Evolutionary conservation across 306 rosid species (phyloP).

Genomic region (Medicago truncatula): DNA sequence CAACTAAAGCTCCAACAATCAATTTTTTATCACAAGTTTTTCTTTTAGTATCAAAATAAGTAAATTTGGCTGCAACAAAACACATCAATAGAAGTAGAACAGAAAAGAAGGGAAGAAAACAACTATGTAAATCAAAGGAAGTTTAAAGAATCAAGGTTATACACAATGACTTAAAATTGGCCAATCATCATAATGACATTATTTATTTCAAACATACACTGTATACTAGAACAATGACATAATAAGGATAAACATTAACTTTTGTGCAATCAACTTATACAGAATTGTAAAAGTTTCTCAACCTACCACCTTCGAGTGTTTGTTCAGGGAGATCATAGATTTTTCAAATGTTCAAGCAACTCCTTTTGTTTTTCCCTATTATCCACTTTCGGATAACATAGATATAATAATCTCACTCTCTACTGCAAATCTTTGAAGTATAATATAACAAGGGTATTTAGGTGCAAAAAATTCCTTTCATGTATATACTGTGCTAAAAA

Average conservation of each 20-base stretch:
- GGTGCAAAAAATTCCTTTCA: no score
- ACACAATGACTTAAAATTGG: slow-evolving; percentile 2
- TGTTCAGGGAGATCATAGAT: no score
- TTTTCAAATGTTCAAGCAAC: no score
- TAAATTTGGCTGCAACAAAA: background rate
- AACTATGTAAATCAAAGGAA: background rate
- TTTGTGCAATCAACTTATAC: background rate
- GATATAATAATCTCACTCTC: no score
- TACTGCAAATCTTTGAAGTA: no score
- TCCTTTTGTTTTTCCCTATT: background rate
- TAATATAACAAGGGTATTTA: no score
- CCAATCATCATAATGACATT: background rate
- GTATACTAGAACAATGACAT: slow-evolving; percentile 10
- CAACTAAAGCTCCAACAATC: background rate
- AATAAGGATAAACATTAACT: background rate
- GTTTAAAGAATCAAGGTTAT: background rate
- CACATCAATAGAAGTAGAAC: no score
- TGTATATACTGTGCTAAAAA: no score
- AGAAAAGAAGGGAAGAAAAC: background rate
- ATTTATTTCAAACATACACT: slow-evolving; percentile 3
- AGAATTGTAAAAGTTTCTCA: slow-evolving; percentile 1
- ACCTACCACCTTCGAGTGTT: background rate
- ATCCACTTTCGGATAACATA: no score
- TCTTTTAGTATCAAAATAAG: background rate
- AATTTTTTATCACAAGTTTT: background rate